These are phyloP conservation scores for Mycena chlorophos DNA, from an alignment of 768 basidiomycete genomes.

Conservation along the genomic window DNA sequence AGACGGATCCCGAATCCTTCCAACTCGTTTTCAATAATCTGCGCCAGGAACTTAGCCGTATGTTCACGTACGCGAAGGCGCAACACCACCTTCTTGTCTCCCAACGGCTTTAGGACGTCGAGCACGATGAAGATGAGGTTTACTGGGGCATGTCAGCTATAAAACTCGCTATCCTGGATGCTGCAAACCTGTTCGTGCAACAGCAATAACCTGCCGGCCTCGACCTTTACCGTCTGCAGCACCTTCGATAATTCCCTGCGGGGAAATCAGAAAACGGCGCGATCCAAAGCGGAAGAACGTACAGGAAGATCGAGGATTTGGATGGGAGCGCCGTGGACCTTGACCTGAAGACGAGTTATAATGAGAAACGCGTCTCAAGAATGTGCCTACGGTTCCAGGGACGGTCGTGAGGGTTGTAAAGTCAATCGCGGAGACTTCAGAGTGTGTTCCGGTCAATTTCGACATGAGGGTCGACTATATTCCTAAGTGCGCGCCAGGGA, in stretches of 20 bases:
- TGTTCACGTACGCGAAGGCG: no score
- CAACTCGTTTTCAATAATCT: constrained; percentile 85
- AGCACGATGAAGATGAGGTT: constrained; percentile 98
- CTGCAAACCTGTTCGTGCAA: constrained; percentile 76
- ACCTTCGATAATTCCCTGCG: constrained; percentile 99
- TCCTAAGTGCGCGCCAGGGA: no score
- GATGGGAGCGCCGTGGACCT: constrained; percentile 94
- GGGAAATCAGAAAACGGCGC: no score
- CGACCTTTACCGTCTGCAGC: constrained; percentile 95
- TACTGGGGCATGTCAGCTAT: constrained; percentile 40
- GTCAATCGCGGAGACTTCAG: constrained; percentile 93
- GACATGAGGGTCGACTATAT: constrained; percentile 91
- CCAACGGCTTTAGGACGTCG: constrained; percentile 97
- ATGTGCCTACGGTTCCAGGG: constrained; percentile 63
- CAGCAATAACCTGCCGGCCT: constrained; percentile 93
- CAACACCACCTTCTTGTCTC: constrained; percentile 93
- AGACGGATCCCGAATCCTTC: constrained; percentile 98
- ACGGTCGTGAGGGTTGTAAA: constrained; percentile 97
- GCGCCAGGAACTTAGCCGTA: no score
- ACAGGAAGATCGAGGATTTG: constrained; percentile 91
- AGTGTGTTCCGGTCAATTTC: constrained; percentile 94
- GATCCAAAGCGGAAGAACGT: no score
- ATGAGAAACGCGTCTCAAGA: background rate
- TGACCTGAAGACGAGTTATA: constrained; percentile 39
- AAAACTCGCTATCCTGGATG: background rate